Base-by-base conservation (phyloP, 345 rosid species). In the Combretum micranthum region DNA sequence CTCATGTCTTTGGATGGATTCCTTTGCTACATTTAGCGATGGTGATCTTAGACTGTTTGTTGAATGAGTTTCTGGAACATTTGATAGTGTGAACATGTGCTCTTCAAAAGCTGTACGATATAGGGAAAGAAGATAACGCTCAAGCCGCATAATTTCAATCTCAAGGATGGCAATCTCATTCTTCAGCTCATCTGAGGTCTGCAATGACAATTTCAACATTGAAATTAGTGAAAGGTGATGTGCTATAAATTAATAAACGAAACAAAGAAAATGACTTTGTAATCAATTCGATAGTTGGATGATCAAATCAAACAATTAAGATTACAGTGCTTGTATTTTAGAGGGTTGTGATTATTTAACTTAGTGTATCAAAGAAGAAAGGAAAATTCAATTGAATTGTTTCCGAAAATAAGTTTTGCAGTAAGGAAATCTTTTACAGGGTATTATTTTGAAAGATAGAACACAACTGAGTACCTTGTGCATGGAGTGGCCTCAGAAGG, bases 61-160 rank as follows among this genome's bases (percentile, higher is more conserved):
- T 50, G 57, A 69, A 47, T 49, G 64, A 23, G 54, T 60, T 61
- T 37, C 42, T 25, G 81, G 18, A 62, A 64, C 69, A 61, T 58
- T 57, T 51, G 80, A 63, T 32, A 50, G 55, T 17, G 74, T 61
- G 17, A 80, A 73, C 53, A 65, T 18, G 45, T 64, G 82, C 54
- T 84, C 88, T 10, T 79, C 66, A 43, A 80, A 86, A 71, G 86
- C 80, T 39, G 78, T 81, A 44, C 90, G 81, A 59, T 90, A 86
- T 14, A 84, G 83, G 0, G 95, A 81, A 62, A 90, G 81, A 47
- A 86, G 80, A 77, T 73, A 74, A 18, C 71, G 66, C 63, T 90
- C 97, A 69, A 90, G 62, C 50, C 60, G 86, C 56, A 80, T 60
- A 64, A 86, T 90, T 72, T 90, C 81, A 61, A 70, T 47, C 84